Conservation (phyloP, 2,329 filamentous ascomycete species). For the Aphanoascus verrucosus region DNA sequence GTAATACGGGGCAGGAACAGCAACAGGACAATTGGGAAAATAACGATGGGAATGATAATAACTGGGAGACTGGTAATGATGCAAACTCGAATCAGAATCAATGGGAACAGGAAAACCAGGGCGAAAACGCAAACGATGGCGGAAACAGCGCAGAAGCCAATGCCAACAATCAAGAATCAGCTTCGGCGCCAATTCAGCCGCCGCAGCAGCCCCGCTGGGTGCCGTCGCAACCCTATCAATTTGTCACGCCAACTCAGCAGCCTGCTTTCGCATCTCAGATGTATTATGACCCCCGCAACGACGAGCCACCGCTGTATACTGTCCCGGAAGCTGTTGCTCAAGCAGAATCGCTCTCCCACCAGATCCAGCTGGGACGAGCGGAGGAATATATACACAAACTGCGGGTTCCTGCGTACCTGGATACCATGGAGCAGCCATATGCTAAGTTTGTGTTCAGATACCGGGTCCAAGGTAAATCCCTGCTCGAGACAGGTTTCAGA, state of each 20-base stretch:
- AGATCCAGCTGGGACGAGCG: constrained; percentile 24
- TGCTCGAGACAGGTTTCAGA: too few relatives aligned
- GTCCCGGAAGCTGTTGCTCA: constrained; percentile 17
- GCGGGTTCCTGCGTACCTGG: constrained; percentile 22
- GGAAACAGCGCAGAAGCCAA: background rate
- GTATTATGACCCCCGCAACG: constrained; percentile 6
- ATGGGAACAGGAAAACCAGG: background rate
- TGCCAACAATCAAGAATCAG: constrained; percentile 2
- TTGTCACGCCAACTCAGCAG: constrained; percentile 3
- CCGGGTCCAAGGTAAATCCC: constrained; percentile 17
- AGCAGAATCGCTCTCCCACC: constrained; percentile 19
- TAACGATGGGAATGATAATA: background rate
- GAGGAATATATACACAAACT: constrained; percentile 24
- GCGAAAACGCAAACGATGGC: background rate
- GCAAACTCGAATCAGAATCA: background rate
- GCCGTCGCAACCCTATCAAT: constrained; percentile 5
- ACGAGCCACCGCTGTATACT: constrained; percentile 18
- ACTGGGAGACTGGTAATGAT: background rate
- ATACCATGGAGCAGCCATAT: constrained; percentile 24
- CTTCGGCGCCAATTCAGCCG: constrained; percentile 1
- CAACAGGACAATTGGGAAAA: background rate
- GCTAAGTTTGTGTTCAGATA: constrained; percentile 28
- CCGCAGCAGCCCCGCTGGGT: constrained; percentile 3
- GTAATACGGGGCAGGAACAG: background rate
- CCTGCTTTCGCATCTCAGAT: constrained; percentile 13